phyloP scores from a whole-genome alignment of 768 basidiomycete species.

The Lenzites betulinus region DNA sequence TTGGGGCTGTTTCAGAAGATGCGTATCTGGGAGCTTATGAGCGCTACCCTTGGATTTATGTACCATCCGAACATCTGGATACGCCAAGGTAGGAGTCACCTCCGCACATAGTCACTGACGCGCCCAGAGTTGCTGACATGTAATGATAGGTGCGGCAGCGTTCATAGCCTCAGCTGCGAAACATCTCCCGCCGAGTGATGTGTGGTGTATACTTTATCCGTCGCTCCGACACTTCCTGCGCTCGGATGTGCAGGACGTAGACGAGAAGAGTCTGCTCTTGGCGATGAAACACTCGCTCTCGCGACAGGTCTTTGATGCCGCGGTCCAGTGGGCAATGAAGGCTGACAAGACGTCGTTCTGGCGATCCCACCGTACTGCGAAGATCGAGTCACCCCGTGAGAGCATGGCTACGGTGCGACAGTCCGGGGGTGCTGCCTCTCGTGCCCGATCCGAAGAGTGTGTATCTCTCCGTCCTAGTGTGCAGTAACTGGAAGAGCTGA shows the following conservation, averaged over 20 bases:
- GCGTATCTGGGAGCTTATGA: conserved; percentile 97
- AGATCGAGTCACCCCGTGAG: conserved; percentile 69
- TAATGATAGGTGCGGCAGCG: conserved; percentile 70
- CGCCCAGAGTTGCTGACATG: neutral
- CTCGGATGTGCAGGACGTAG: conserved; percentile 75
- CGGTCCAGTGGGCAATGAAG: conserved; percentile 87
- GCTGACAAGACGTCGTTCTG: conserved; percentile 81
- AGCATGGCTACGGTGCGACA: conserved; percentile 69
- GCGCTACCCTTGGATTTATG: conserved; percentile 81
- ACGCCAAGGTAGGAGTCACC: conserved; percentile 67
- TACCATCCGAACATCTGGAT: conserved; percentile 98
- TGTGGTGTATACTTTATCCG: conserved; percentile 97
- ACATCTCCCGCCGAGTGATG: conserved; percentile 82
- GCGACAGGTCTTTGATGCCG: conserved; percentile 81
- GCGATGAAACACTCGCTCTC: conserved; percentile 74
- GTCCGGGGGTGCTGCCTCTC: conserved; percentile 45
- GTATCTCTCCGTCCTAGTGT: conserved; percentile 27
- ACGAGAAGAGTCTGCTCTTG: conserved; percentile 72
- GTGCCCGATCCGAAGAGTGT: conserved; percentile 76
- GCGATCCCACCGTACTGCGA: conserved; percentile 57
- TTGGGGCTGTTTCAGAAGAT: conserved; percentile 90
- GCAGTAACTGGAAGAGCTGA: conserved; percentile 2
- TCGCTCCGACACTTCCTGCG: conserved; percentile 83
- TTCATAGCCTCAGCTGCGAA: conserved; percentile 87
- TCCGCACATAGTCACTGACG: neutral